Base-by-base conservation (phyloP, 768 basidiomycete species). In the Vishniacozyma victoriae region DNA sequence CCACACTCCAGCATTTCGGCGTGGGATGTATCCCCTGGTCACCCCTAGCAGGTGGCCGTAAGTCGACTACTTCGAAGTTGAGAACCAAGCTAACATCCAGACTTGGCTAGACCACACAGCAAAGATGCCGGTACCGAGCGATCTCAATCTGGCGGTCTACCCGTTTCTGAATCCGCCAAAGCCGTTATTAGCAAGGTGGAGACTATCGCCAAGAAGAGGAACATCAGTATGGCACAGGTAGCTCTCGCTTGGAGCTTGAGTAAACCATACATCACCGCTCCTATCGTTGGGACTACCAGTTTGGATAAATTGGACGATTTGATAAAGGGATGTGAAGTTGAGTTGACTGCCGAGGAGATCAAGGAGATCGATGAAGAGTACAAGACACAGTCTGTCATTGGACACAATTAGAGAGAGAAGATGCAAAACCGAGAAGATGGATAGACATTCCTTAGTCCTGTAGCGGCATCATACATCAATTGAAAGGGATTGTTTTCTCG, bases 1-100 rank as follows among this genome's bases (percentile, higher is more conserved):
- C 69, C 13, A 60, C 54, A 3, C 44, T 59, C n/a, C 44, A 57
- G 37, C 55, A 60, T 25, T 72, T 77, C 19, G 79, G 79, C 18
- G 77, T 81, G 23, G 79, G 78, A 0, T 64, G 77, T 31, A 79
- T 82, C 59, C 82, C 82, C 3, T 80, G 77, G 75, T 67, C 74
- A 0, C 77, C 79, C 2, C 74, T 82, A 4, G 44, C 44, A 22
- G 29, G 52, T 9, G 62, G 59, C 11, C 22, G 51, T 60, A 24
- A 43, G 55, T 55, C 35, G 9, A 16, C 37, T 9, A 38, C 9
- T 33, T 14, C 26, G 7, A 12, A 16, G 9, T 44, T 29, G 5
- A 4, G 3, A 15, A 18, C 19, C 37, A 20, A 22, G 11, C 25
- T 18, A 20, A 19, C 19, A 12, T 29, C n/a, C 22, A 24, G n/a